These are phyloP conservation scores for Metarhizium humberi DNA, from an alignment of 2,329 filamentous ascomycete species.

Conservation along the genomic window DNA sequence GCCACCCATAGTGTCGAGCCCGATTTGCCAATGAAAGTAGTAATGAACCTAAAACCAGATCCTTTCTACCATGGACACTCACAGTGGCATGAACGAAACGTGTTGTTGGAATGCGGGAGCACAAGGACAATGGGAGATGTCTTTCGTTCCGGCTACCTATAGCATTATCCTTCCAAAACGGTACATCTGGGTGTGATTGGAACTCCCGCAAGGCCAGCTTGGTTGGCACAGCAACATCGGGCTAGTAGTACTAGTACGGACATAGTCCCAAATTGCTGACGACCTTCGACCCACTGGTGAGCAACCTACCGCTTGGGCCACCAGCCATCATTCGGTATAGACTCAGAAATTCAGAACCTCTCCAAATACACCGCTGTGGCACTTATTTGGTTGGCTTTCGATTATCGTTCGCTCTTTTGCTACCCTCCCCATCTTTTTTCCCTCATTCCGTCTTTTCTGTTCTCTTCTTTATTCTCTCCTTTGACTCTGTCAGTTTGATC, in stretches of 20 bases:
- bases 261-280: neutral
- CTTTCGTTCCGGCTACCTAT: neutral
- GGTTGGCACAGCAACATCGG: constrained; percentile 18
- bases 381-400: neutral
- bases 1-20: constrained; percentile 14
- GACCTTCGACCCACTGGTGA: neutral
- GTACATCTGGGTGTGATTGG: neutral
- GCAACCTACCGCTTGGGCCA: too few relatives aligned
- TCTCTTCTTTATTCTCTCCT: neutral
- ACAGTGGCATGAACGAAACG: neutral
- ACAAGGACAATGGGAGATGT: neutral
- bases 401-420: neutral
- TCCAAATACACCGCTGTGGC: neutral
- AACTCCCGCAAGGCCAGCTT: neutral
- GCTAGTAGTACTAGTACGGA: too few relatives aligned
- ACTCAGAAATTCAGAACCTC: neutral
- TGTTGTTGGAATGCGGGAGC: neutral
- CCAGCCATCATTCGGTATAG: too few relatives aligned
- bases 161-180: neutral
- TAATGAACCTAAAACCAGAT: neutral
- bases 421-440: neutral
- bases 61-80: neutral
- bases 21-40: neutral
- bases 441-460: neutral
- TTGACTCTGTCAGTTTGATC: neutral